Evolutionary conservation across 768 basidiomycete genomes (phyloP).

Genomic region (Tulasnella sp.): DNA sequence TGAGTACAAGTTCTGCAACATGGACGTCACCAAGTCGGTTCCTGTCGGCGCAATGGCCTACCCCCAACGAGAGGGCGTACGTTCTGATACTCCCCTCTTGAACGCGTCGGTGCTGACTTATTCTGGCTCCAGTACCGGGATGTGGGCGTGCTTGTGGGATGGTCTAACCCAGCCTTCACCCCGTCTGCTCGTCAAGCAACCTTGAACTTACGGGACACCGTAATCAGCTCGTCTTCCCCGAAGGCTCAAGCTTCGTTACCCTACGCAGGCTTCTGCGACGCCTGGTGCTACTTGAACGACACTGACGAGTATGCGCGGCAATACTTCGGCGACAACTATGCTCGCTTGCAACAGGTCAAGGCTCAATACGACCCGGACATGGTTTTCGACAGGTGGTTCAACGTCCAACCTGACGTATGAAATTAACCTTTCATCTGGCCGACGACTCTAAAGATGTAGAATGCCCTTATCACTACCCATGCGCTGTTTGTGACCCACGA

Average conservation of each 20-base stretch:
- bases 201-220: not conserved
- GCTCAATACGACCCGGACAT: constrained; percentile 16
- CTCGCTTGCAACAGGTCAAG: constrained; percentile 15
- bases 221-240: not conserved
- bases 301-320: constrained; percentile 2
- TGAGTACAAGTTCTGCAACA: not conserved
- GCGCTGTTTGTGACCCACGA: too few species aligned
- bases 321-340: constrained; percentile 13
- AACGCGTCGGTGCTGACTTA: not conserved
- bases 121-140: not conserved
- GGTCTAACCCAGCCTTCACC: not conserved
- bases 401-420: constrained; percentile 11
- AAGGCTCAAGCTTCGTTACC: not conserved
- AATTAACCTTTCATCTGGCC: too few species aligned
- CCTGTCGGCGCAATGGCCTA: constrained; percentile 3
- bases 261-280: not conserved
- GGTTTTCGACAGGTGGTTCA: constrained; percentile 19
- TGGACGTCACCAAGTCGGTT: not conserved
- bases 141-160: not conserved
- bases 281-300: not conserved
- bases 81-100: not conserved
- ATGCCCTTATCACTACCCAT: too few species aligned
- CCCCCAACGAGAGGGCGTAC: not conserved
- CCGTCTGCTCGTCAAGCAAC: not conserved
- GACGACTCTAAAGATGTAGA: too few species aligned